phyloP scores from a whole-genome alignment of 371 early-diverging fungal species.

The Mortierella sp. region DNA sequence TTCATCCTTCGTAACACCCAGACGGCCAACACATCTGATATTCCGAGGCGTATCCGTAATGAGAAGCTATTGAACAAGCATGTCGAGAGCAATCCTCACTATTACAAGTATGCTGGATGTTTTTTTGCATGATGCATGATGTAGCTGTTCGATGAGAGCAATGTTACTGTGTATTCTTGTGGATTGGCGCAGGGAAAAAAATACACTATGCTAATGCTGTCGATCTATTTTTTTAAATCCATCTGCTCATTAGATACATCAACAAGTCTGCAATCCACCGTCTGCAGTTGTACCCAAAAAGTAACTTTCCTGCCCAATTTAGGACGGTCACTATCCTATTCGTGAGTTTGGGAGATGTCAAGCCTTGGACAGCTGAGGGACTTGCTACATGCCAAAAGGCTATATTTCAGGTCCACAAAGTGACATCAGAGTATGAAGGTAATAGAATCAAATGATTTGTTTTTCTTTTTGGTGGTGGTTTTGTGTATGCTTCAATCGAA shows the following conservation, averaged over 20 bases:
- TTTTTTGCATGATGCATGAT: neutral
- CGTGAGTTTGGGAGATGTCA: conserved; percentile 60
- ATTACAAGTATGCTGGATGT: conserved; percentile 35
- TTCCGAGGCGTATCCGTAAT: conserved; percentile 6
- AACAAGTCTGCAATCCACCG: conserved; percentile 59
- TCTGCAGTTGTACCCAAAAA: conserved; percentile 54
- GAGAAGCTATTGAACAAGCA: conserved; percentile 15
- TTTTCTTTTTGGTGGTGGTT: neutral
- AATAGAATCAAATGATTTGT: neutral
- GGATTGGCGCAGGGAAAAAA: too few species aligned
- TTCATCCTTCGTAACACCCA: conserved; percentile 50
- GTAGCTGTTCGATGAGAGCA: neutral
- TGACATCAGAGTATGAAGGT: conserved; percentile 59
- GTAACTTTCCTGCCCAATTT: conserved; percentile 60
- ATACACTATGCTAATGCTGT: too few species aligned
- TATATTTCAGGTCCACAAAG: conserved; percentile 41
- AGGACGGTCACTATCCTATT: conserved; percentile 64
- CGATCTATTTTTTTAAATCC: neutral
- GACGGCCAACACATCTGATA: neutral
- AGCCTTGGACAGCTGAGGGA: conserved; percentile 54
- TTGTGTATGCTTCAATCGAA: too few species aligned
- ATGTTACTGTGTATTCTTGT: too few species aligned
- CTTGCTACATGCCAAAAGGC: conserved; percentile 54
- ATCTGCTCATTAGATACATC: conserved; percentile 39
- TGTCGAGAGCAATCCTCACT: conserved; percentile 53